Percentiles rank a stretch among this genome's conserved stretches.
Evolutionary conservation across 306 rosid species (phyloP).

Genomic region (Dalbergia oliveri): DNA sequence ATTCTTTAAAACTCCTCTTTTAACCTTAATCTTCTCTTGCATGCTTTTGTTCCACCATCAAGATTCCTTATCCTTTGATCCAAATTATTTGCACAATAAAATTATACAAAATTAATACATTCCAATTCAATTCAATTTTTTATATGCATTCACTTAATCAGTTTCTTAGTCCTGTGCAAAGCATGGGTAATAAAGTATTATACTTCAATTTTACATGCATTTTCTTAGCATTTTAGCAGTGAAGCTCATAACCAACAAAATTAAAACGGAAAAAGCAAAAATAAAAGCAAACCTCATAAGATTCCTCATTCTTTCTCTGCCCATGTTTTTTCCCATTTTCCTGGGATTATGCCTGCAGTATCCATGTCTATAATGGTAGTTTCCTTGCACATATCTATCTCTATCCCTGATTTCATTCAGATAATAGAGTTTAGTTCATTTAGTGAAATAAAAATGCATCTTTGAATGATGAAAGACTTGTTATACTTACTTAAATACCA

Average conservation of each 20-base stretch:
- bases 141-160: too few relatives aligned
- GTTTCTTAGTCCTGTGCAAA: too few relatives aligned
- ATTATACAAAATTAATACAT: too few relatives aligned
- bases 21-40: too few relatives aligned
- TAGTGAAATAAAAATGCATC: conserved; percentile 20
- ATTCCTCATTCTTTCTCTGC: conserved; percentile 96
- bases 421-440: conserved; percentile 35
- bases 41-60: too few relatives aligned
- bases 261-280: background rate
- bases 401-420: conserved; percentile 77
- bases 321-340: conserved; percentile 97
- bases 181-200: background rate
- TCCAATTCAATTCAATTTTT: too few relatives aligned
- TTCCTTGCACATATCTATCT: conserved; percentile 93
- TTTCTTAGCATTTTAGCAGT: background rate
- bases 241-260: conserved; percentile 11
- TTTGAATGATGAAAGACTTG: conserved; percentile 17
- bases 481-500: conserved; percentile 81
- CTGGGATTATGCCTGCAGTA: conserved; percentile 92
- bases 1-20: too few relatives aligned
- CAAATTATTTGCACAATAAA: too few relatives aligned
- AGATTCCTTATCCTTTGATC: too few relatives aligned
- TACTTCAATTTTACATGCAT: conserved; percentile 4
- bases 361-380: conserved; percentile 84
- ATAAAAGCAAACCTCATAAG: conserved; percentile 70